phyloP scores from a whole-genome alignment of 2,329 filamentous ascomycete species.

The Xylaria multiplex region DNA sequence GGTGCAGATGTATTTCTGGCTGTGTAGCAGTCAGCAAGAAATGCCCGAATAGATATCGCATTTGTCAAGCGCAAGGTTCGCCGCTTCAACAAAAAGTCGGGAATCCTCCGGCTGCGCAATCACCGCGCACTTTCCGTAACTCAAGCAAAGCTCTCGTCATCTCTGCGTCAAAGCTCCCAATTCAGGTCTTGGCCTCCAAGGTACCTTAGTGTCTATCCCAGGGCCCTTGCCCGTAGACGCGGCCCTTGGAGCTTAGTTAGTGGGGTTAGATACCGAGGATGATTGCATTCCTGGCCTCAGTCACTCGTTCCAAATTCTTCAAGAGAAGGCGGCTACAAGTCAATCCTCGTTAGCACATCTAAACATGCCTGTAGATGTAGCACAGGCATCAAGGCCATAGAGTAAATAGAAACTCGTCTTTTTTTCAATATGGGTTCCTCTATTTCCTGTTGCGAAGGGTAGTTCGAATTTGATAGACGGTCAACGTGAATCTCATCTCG shows the following conservation, averaged over 20 bases:
- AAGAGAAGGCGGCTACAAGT: slow-evolving; percentile 52
- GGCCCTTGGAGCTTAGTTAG: slow-evolving; percentile 67
- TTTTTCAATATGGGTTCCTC: neutral
- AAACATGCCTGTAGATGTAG: neutral
- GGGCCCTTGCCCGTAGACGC: slow-evolving; percentile 65
- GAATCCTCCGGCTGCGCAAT: slow-evolving; percentile 63
- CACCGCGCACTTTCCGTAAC: slow-evolving; percentile 63
- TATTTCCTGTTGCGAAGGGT: neutral
- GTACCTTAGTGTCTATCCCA: slow-evolving; percentile 66
- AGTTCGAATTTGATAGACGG: neutral
- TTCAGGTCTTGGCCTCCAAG: slow-evolving; percentile 67
- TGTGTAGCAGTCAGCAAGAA: slow-evolving; percentile 66
- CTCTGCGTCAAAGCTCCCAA: slow-evolving; percentile 63
- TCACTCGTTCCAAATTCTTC: slow-evolving; percentile 51
- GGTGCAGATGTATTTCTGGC: slow-evolving; percentile 65
- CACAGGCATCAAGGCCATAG: neutral
- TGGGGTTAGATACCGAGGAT: slow-evolving; percentile 65
- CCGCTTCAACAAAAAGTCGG: slow-evolving; percentile 60
- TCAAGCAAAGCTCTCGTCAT: slow-evolving; percentile 62
- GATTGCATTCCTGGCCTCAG: slow-evolving; percentile 47
- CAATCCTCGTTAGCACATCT: neutral
- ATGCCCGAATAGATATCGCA: slow-evolving; percentile 64
- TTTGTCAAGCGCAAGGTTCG: slow-evolving; percentile 60
- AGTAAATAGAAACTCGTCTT: neutral
- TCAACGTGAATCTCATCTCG: neutral